Base-by-base conservation (phyloP, 352 stramenopile species). In the Pythium dissotocum region DNA sequence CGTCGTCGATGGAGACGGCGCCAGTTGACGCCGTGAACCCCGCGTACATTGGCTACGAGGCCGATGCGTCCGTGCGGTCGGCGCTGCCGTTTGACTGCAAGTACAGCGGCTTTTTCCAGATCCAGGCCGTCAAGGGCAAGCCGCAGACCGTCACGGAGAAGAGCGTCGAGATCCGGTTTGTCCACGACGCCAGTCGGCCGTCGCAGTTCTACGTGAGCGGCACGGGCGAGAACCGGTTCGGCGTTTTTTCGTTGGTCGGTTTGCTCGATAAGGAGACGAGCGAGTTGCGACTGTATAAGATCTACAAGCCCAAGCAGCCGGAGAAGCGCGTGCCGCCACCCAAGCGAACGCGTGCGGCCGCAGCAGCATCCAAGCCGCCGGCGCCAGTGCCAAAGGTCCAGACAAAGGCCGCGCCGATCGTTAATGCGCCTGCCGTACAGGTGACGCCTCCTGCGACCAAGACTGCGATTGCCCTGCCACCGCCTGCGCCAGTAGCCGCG, bases 21-120 rank as follows among this genome's bases (percentile, higher is more conserved):
- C 36, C 51, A 0, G 71, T 69, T 0, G 78, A 61, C 16, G 44
- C 82, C 46, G 76, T 91, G 38, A 84, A 77, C 7, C 82, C 85
- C 0, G 79, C 80, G 30, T 94, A 83, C 67, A 75, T 89, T 35
- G 83, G 84, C 30, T 92, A 92, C 58, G 80, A 93, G 77, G 78
- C 73, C 21, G 70, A 93, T 58, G 59, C 75, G 24, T 63, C 68
- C 28, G 71, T 87, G 54, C 79, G 85, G 10, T 92, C 83, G 21
- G 79, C 83, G n/a, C 82, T 93, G 71, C 85, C 86, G 52, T 94
- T 93, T 44, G 75, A 85, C 35, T 80, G 79, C 71, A 93, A 91
- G 68, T 96, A 94, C 75, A 88, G 77, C 52, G 88, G 88, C 1
- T 94, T 84, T 16, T 96, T 96, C 58, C 86, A 96, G 72, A 96